Conservation (phyloP, 805 yeast genomes). For the Cyberlindnera americana region DNA sequence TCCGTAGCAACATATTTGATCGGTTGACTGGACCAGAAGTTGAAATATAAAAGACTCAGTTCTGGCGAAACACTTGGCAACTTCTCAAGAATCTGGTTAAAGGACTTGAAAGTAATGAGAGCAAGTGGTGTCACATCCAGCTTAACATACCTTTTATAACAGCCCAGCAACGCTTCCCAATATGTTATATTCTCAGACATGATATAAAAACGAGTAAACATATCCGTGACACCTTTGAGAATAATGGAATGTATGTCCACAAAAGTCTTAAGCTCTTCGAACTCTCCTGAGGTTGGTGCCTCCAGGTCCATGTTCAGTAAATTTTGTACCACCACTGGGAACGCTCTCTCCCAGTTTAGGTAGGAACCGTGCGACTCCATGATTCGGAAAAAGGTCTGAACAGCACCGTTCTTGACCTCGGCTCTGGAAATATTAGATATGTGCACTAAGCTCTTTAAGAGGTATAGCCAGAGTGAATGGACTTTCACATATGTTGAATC, state of each 20-base stretch:
- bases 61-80: conserved; percentile 31
- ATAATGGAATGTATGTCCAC: conserved; percentile 61
- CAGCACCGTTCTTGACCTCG: conserved; percentile 86
- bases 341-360: conserved; percentile 68
- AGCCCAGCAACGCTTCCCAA: conserved; percentile 58
- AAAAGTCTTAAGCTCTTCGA: conserved; percentile 39
- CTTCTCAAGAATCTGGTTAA: conserved; percentile 43
- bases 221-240: conserved; percentile 59
- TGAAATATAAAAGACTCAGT: conserved; percentile 39
- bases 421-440: conserved; percentile 63
- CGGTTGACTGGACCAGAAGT: conserved; percentile 47
- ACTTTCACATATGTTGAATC: conserved; percentile 27
- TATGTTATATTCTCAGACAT: conserved; percentile 33
- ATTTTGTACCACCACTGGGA: conserved; percentile 55
- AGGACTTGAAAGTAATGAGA: conserved; percentile 50
- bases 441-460: conserved; percentile 57
- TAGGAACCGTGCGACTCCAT: conserved; percentile 64
- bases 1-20: conserved; percentile 41
- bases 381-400: conserved; percentile 83
- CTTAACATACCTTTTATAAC: conserved; percentile 39
- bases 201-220: conserved; percentile 52
- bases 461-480: conserved; percentile 57
- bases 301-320: conserved; percentile 33
- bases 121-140: conserved; percentile 51
- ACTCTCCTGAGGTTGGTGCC: conserved; percentile 20